Evolutionary conservation across 1,139 yeast species (phyloP).

Genomic region (Diutina sp.): DNA sequence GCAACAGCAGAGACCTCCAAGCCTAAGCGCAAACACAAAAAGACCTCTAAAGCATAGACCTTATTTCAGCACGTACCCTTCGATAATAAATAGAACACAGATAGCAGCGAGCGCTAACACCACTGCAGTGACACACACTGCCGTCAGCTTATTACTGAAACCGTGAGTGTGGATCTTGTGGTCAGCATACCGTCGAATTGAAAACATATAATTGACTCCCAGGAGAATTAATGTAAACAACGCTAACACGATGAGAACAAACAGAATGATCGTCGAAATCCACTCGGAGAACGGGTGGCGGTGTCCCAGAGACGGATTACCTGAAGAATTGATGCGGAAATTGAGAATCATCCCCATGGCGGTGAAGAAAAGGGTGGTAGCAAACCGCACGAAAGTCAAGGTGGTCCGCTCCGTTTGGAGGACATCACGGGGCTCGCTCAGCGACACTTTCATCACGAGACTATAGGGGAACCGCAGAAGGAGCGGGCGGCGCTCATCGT

Average conservation of each 20-base stretch:
- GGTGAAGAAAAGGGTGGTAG: slow-evolving; percentile 35
- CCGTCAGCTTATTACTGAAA: slow-evolving; percentile 24
- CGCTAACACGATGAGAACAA: slow-evolving; percentile 27
- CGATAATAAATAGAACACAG: slow-evolving; percentile 28
- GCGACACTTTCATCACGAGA: slow-evolving; percentile 15
- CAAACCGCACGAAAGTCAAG: slow-evolving; percentile 37
- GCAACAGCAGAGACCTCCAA: not conserved
- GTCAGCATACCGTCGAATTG: slow-evolving; percentile 32
- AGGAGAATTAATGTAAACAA: slow-evolving; percentile 27
- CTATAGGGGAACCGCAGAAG: slow-evolving; percentile 10
- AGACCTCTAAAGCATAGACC: not conserved
- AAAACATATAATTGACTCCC: slow-evolving; percentile 30
- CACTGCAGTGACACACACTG: slow-evolving; percentile 23
- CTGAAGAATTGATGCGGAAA: slow-evolving; percentile 28
- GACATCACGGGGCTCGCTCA: slow-evolving; percentile 44
- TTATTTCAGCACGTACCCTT: slow-evolving; percentile 9
- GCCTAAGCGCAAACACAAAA: not conserved
- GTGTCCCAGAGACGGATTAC: slow-evolving; percentile 5
- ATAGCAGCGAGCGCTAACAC: slow-evolving; percentile 31
- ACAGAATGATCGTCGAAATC: slow-evolving; percentile 22
- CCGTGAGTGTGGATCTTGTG: slow-evolving; percentile 29
- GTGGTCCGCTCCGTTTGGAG: slow-evolving; percentile 50
- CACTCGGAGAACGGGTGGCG: not conserved
- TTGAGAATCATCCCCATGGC: slow-evolving; percentile 41
- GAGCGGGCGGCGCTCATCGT: slow-evolving; percentile 1